These are phyloP conservation scores for Colletotrichum theobromicola DNA, from an alignment of 2,329 filamentous ascomycete genomes.

Conservation along the genomic window DNA sequence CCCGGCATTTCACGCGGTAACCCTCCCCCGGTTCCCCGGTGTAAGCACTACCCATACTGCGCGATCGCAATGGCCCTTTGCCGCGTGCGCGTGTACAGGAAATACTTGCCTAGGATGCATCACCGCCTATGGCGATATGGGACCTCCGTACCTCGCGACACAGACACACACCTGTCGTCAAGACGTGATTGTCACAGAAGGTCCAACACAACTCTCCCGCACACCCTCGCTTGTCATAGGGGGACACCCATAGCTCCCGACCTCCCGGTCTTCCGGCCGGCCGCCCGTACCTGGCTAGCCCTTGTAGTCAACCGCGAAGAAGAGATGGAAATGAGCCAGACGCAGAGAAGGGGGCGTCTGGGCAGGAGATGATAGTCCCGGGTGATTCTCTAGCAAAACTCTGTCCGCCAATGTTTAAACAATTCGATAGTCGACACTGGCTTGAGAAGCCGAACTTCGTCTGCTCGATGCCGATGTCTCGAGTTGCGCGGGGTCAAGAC, in stretches of 20 bases:
- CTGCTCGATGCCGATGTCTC: background rate
- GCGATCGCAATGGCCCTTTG: background rate
- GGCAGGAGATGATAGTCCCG: background rate
- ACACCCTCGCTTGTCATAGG: background rate
- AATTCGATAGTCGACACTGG: background rate
- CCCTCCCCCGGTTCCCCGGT: conserved; percentile 12
- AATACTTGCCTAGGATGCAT: background rate
- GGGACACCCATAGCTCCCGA: background rate
- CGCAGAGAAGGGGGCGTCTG: background rate
- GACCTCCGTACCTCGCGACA: background rate
- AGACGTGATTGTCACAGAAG: background rate
- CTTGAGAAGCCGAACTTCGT: conserved; percentile 2
- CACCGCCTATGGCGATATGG: background rate
- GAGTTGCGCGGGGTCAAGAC: background rate
- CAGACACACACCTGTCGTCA: background rate
- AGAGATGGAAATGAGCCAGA: background rate
- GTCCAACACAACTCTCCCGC: background rate
- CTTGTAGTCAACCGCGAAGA: background rate
- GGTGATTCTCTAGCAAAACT: background rate
- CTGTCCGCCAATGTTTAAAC: background rate
- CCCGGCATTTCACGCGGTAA: background rate
- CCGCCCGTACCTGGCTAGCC: conserved; percentile 3
- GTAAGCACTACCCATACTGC: background rate
- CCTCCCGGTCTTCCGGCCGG: conserved; percentile 9
- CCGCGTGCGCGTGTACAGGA: background rate